These are phyloP conservation scores for Crucibulum laeve DNA, from an alignment of 768 basidiomycete genomes.

Conservation along the genomic window DNA sequence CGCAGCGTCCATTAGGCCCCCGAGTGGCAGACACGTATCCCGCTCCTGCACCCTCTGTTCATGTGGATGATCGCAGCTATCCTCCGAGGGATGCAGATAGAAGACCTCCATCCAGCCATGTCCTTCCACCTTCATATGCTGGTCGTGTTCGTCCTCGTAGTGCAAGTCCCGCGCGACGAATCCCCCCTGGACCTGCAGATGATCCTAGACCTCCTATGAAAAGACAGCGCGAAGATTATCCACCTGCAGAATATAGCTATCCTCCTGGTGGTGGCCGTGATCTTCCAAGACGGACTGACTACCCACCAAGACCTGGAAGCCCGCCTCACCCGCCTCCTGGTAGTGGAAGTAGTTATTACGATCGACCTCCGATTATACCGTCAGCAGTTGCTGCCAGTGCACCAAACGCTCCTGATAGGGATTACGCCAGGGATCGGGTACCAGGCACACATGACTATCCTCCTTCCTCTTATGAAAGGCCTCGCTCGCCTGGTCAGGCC, in stretches of 20 bases:
- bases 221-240: slow-evolving; percentile 3
- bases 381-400: not conserved
- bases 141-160: slow-evolving; percentile 2
- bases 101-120: slow-evolving; percentile 3
- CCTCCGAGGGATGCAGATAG: slow-evolving; percentile 2
- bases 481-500: not conserved
- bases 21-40: slow-evolving; percentile 14
- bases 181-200: not conserved
- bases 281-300: not conserved
- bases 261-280: not conserved
- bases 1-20: slow-evolving; percentile 10
- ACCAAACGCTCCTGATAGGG: not conserved
- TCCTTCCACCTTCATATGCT: slow-evolving; percentile 4
- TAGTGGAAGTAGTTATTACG: not conserved
- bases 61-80: slow-evolving; percentile 11
- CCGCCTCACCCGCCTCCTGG: not conserved
- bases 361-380: not conserved
- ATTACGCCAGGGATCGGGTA: not conserved
- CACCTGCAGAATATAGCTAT: not conserved
- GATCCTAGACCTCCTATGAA: slow-evolving; percentile 1
- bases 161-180: not conserved
- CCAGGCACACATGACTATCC: not conserved
- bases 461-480: slow-evolving; percentile 1
- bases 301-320: not conserved
- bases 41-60: not conserved